Evolutionary conservation across 352 stramenopile species (phyloP), one percentile per base, ranked within the genome.

Genomic region (Peronosclerospora sorghi): DNA sequence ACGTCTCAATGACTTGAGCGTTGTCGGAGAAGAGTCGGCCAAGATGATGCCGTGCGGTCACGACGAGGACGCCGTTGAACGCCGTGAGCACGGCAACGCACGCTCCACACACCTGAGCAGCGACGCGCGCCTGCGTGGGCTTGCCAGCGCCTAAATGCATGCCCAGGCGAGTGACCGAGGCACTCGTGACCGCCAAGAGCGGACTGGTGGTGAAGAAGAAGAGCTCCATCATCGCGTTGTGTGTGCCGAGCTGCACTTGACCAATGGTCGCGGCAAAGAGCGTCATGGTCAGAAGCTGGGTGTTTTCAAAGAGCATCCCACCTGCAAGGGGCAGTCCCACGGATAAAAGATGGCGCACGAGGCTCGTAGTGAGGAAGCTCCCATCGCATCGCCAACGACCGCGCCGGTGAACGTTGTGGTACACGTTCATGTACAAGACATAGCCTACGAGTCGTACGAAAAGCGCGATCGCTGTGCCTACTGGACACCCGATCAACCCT

Each of bases 181-280:
- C 70, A 32, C 62, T 70, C 10, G 81, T 68, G 1, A 89, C 50
- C 5, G 79, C 73, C 51, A 82, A 93, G 26, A 90, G 76, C 6
- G 70, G 73, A 18, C 62, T 75, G 28, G 74, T 85, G 27, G 77
- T 62, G 50, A 94, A 83, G 54, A 83, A 82, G 54, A 91, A 86
- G 20, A 90, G 53, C 54, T 90, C 79, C 62, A n/a, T n/a, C n/a
- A n/a, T n/a, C n/a, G n/a, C n/a, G n/a, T n/a, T n/a, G n/a, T n/a
- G n/a, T n/a, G n/a, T n/a, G n/a, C n/a, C n/a, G n/a, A n/a, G n/a
- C n/a, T n/a, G n/a, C n/a, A n/a, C n/a, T n/a, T 90, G 65, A 19
- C 74, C 68, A 51, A 90, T 78, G 21, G 46, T 65, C 23, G 67
- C 73, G 5, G 81, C 68, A 18, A 89, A 84, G 13, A 91, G 45